Evolutionary conservation across 2,329 filamentous ascomycete genomes (phyloP), one percentile per base, ranked within the genome.

Genomic region (Pochonia chlamydosporia): DNA sequence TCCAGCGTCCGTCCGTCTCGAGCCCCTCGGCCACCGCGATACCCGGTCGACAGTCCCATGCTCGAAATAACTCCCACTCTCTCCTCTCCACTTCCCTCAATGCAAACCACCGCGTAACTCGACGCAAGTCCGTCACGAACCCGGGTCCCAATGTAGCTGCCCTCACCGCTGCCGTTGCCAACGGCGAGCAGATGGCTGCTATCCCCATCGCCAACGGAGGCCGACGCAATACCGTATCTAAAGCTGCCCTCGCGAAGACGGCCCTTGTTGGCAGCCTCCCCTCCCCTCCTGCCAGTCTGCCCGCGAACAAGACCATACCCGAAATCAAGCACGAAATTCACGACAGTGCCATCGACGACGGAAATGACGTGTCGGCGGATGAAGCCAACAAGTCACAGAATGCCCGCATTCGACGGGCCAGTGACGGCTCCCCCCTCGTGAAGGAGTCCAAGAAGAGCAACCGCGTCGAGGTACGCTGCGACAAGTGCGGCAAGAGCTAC

Each of bases 401-500:
- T 55, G 66, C 71, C 52, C 75, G 76, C 49, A 67, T 74, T 52
- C 71, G 74, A 59, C 80, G 75, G 66, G 86, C 90, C 51, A 96
- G 91, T 66, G 92, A 97, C 65, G 91, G 90, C 52, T 88, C 92
- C 57, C 83, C 87, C 58, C 76, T 92, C 53, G 74, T 78, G 60
- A 95, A 93, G 70, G 84, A 86, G 58, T 87, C 92, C 60, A 91
- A 91, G 74, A 91, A 89, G 72, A 79, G 81, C 68, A 87, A 82
- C 72, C 81, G 84, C 62, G 82, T 84, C 62, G 92, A 97, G 68
- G 82, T 99, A 65, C 89, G 87, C 70, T 99, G 93, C 75, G 89
- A 96, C 66, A 92, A 91, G 72, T 99, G 93, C 76, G 92, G 92
- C 70, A 99, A 99, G 80, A 90, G 90, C 73, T 99, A 99, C 82